These are phyloP conservation scores for Nematocida sp. DNA, from an alignment of 371 early-diverging fungal species.

Conservation along the genomic window DNA sequence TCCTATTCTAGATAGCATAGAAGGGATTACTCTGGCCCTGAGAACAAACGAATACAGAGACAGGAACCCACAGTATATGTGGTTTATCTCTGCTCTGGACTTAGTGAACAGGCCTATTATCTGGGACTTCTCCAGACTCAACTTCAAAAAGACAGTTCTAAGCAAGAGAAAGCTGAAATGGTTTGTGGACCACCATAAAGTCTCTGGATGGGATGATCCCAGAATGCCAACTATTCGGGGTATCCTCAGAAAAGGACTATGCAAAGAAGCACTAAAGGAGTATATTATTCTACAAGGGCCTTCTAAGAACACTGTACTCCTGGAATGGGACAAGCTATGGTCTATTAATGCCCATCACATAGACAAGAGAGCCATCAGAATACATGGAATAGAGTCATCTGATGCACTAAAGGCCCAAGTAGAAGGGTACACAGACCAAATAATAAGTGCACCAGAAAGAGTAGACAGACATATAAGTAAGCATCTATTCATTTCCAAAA, in stretches of 20 bases:
- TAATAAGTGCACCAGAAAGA: not conserved
- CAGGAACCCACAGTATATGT: conserved; percentile 91
- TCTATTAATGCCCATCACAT: conserved; percentile 91
- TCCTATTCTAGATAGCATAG: conserved; percentile 90
- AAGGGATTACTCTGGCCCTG: conserved; percentile 94
- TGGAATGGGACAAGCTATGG: conserved; percentile 99
- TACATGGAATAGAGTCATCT: conserved; percentile 72
- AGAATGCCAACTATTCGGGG: conserved; percentile 93
- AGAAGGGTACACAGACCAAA: not conserved
- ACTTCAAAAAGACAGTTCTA: conserved; percentile 84
- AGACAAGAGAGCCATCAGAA: conserved; percentile 84
- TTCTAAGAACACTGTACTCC: conserved; percentile 75
- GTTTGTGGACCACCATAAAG: conserved; percentile 73
- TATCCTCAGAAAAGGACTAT: conserved; percentile 92
- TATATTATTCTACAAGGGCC: conserved; percentile 98
- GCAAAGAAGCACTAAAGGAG: conserved; percentile 86
- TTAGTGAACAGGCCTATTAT: conserved; percentile 66
- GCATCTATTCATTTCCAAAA: conserved; percentile 71
- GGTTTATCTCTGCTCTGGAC: conserved; percentile 83
- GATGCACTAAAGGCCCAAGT: conserved; percentile 54
- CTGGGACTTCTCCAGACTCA: conserved; percentile 70
- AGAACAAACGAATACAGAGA: conserved; percentile 97
- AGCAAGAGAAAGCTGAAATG: conserved; percentile 91
- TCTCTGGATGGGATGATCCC: conserved; percentile 93
- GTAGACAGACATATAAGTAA: conserved; percentile 13